Percentiles rank a stretch among this genome's conserved stretches.
Conservation (phyloP, 345 rosid species). For the Syzygium jambos region DNA sequence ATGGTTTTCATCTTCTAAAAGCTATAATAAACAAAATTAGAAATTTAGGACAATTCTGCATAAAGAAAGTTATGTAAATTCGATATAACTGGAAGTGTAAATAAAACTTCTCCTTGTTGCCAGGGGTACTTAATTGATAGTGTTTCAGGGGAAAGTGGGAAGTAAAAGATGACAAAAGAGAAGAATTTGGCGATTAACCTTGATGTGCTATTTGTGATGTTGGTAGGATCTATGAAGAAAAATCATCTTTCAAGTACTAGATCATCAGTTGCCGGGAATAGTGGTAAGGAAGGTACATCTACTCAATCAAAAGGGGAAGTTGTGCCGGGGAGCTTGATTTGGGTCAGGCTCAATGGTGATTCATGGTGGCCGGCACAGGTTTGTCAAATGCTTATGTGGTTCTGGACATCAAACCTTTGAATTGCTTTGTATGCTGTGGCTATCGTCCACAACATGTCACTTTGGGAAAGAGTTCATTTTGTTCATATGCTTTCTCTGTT, state of each 20-base stretch:
- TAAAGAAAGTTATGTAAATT: background rate
- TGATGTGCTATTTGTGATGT: background rate
- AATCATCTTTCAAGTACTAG: constrained; percentile 1
- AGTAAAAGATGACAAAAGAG: background rate
- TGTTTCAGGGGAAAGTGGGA: background rate
- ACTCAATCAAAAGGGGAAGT: constrained; percentile 11
- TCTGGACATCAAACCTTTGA: background rate
- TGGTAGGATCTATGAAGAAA: constrained; percentile 8
- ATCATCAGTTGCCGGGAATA: constrained; percentile 3
- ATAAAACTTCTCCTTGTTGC: background rate
- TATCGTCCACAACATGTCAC: background rate
- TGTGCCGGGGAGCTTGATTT: constrained; percentile 28
- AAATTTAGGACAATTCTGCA: background rate
- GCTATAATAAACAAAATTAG: background rate
- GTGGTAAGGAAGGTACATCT: constrained; percentile 7
- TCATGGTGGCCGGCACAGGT: constrained; percentile 69
- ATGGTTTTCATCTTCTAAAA: background rate
- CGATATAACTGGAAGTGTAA: background rate
- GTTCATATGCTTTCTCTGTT: background rate
- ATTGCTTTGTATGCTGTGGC: background rate
- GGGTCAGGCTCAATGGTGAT: constrained; percentile 28
- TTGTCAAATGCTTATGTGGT: background rate
- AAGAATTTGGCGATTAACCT: background rate
- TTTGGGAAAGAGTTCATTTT: background rate
- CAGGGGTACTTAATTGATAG: background rate